Evolutionary conservation across 805 yeast species (phyloP).

Genomic region (Komagataella pseudopastoris): DNA sequence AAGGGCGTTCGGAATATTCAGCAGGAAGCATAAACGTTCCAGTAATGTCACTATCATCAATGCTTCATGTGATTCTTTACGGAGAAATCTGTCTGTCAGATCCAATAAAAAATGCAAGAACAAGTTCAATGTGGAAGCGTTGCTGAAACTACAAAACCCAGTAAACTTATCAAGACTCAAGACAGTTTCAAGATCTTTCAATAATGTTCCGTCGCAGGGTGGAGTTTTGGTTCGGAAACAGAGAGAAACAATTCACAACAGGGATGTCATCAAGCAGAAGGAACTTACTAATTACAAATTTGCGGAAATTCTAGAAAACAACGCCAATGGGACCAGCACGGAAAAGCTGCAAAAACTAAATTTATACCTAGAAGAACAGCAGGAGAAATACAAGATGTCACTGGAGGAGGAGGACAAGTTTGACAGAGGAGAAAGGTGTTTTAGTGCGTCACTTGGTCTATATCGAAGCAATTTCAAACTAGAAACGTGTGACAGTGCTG

Average conservation of each 20-base stretch:
- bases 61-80: background rate
- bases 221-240: background rate
- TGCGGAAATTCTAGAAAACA: background rate
- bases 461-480: background rate
- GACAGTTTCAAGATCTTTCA: background rate
- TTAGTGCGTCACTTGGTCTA: background rate
- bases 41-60: background rate
- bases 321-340: background rate
- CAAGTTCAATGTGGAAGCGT: background rate
- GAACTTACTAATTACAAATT: background rate
- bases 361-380: conserved; percentile 1
- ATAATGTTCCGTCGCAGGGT: background rate
- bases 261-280: background rate
- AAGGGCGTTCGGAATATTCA: background rate
- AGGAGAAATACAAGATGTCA: background rate
- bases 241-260: background rate
- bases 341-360: conserved; percentile 1
- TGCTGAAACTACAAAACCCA: background rate
- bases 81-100: background rate
- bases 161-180: background rate
- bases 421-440: background rate
- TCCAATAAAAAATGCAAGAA: background rate
- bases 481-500: background rate
- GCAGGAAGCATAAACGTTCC: background rate
- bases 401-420: background rate